phyloP scores from a whole-genome alignment of 1,284 basidiomycete genomes.

The Cutaneotrichosporon sp. region DNA sequence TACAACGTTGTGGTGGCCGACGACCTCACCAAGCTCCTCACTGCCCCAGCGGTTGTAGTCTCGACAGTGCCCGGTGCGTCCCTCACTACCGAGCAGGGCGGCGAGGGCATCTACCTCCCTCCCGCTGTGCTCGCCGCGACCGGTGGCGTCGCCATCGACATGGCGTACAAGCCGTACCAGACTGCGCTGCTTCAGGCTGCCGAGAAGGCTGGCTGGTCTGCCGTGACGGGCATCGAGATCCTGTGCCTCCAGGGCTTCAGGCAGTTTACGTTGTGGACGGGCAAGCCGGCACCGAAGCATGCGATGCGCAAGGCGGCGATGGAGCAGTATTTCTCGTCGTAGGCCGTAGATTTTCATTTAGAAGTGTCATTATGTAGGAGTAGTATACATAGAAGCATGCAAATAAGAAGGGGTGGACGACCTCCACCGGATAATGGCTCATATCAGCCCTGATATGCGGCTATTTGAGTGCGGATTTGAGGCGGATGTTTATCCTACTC shows the following conservation, averaged over 20 bases:
- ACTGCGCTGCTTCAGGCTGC: constrained; percentile 53
- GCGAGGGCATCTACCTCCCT: constrained; percentile 61
- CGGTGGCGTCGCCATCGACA: constrained; percentile 75
- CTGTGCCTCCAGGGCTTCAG: constrained; percentile 81
- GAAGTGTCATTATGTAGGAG: not conserved
- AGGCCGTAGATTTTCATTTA: not conserved
- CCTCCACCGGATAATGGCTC: constrained; percentile 15
- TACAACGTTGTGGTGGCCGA: constrained; percentile 62
- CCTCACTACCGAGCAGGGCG: constrained; percentile 55
- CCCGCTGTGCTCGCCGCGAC: constrained; percentile 50
- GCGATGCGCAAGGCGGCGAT: constrained; percentile 54
- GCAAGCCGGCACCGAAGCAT: constrained; percentile 53
- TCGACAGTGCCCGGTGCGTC: constrained; percentile 81
- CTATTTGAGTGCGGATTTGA: not conserved
- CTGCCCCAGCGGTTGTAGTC: constrained; percentile 69
- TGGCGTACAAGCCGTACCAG: constrained; percentile 80
- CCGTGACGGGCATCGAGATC: constrained; percentile 76
- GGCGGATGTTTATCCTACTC: not conserved
- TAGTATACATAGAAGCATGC: not conserved
- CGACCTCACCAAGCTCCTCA: constrained; percentile 61
- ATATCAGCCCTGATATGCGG: constrained; percentile 8
- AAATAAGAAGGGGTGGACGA: not conserved
- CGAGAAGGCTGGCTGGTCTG: constrained; percentile 62
- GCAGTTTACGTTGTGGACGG: constrained; percentile 82
- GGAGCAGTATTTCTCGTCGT: constrained; percentile 41